Evolutionary conservation across 2,329 filamentous ascomycete species (phyloP), one percentile per base, ranked within the genome.

Genomic region (Onygena corvina): DNA sequence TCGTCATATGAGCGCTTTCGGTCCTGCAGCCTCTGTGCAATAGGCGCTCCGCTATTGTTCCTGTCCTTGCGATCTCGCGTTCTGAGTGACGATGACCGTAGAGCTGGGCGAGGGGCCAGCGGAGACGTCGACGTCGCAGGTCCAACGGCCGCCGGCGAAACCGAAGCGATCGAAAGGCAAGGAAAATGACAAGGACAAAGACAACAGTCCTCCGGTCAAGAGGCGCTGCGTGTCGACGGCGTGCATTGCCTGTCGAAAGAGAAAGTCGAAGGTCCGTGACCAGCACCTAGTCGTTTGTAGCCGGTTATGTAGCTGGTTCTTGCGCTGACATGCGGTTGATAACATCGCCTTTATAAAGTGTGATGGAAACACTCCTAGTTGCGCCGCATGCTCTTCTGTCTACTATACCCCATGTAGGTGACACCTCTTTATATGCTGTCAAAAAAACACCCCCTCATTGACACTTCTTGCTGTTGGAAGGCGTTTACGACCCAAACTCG

Each of bases 401-500:
- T 96, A 98, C 63, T 65, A 69, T 54, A 69, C 67, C 7, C 59
- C 65, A 44, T 70, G 67, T 69, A 61, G 42, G 14, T 4, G 48
- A 35, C 29, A n/a, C 51, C 42, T 16, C 27, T 20, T 16, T 27
- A 21, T 42, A 3, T 23, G 4, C 3, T 42, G 5, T 21, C 23
- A 25, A 12, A 8, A 9, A n/a, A 9, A 23, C 3, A 8, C 9
- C 16, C 21, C 5, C 20, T 34, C 16, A 27, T 38, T 45, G 23
- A 30, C 38, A 47, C 25, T 48, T 11, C 2, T 42, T 25, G 20
- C 9, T 42, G 4, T 23, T n/a, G 12, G 11, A 42, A 69, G 95
- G 92, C 65, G 76, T 95, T 56, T 96, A 96, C 72, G 90, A 96
- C 62, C 90, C 89, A 2, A 93, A 89, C 62, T 94, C 89, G 51